These are phyloP conservation scores for Nepenthes mirabilis DNA, from an alignment of 148 eudicot species.

Conservation along the genomic window DNA sequence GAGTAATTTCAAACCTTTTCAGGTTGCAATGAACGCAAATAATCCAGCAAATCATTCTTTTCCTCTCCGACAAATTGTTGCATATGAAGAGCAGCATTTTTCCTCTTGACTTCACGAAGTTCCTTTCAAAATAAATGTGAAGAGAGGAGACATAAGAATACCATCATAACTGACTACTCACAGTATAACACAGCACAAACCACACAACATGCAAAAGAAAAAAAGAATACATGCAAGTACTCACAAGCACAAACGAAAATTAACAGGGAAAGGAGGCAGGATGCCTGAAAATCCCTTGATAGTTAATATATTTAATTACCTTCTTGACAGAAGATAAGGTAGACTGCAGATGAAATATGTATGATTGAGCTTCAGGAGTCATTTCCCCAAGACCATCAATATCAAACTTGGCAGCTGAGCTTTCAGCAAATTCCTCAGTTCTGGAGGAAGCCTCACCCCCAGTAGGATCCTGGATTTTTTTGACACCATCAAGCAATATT, in stretches of 20 bases:
- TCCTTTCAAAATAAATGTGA: conserved; percentile 33
- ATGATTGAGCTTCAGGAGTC: conserved; percentile 52
- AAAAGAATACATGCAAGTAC: background rate
- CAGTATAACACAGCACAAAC: background rate
- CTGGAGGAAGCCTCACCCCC: conserved; percentile 25
- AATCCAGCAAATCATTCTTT: conserved; percentile 89
- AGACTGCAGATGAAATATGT: conserved; percentile 60
- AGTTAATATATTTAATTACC: conserved; percentile 21
- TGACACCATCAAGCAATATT: conserved; percentile 36
- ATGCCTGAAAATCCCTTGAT: too few relatives aligned
- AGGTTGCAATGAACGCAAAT: conserved; percentile 79
- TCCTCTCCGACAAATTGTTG: conserved; percentile 98
- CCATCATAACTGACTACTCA: background rate
- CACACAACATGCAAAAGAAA: background rate
- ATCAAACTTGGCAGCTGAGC: conserved; percentile 18
- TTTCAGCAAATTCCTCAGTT: conserved; percentile 24
- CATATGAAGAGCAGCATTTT: conserved; percentile 92
- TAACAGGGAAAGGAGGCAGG: too few relatives aligned
- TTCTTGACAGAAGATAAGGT: conserved; percentile 58
- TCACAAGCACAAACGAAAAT: background rate
- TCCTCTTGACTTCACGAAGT: conserved; percentile 77
- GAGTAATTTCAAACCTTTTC: conserved; percentile 52
- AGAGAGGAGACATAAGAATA: background rate
- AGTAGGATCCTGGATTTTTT: conserved; percentile 17
- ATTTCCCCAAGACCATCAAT: conserved; percentile 62